These are phyloP conservation scores for Poa pratensis DNA, from an alignment of 176 grass and related monocot species.

Conservation along the genomic window DNA sequence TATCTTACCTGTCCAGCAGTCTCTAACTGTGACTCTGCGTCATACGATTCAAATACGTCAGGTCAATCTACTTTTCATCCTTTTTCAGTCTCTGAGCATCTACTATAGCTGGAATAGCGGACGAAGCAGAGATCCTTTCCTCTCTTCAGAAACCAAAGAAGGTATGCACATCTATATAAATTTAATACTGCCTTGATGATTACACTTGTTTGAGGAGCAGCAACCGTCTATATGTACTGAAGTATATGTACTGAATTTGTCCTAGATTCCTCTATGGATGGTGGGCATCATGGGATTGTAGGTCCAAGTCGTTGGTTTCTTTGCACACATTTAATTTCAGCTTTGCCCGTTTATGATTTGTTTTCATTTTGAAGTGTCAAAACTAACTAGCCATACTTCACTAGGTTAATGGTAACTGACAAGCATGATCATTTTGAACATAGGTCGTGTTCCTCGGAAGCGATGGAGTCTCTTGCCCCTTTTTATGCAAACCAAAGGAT, in stretches of 20 bases:
- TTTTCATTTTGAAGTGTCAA: no score
- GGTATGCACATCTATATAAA: slow-evolving; percentile 43
- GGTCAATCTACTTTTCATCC: slow-evolving; percentile 75
- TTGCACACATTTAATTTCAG: slow-evolving; percentile 6
- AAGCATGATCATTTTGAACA: slow-evolving; percentile 34
- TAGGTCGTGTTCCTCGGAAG: slow-evolving; percentile 88
- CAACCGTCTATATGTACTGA: background rate
- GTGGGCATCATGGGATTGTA: background rate
- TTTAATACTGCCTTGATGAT: slow-evolving; percentile 26
- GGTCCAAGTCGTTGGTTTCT: background rate
- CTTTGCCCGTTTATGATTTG: no score
- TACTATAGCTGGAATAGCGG: slow-evolving; percentile 89
- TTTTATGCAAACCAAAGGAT: slow-evolving; percentile 91
- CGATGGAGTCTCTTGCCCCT: slow-evolving; percentile 69
- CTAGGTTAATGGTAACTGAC: background rate
- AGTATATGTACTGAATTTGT: background rate
- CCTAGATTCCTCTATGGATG: slow-evolving; percentile 12
- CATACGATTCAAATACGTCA: slow-evolving; percentile 69
- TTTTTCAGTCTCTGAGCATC: slow-evolving; percentile 81
- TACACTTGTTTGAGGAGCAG: slow-evolving; percentile 20
- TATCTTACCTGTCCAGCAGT: slow-evolving; percentile 93
- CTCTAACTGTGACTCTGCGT: slow-evolving; percentile 91
- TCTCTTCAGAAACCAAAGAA: slow-evolving; percentile 99
- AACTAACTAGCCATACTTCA: slow-evolving; percentile 6
- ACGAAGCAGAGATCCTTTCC: slow-evolving; percentile 92